A percentile compares a stretch with the other conserved stretches of the same genome.
Evolutionary conservation across 169 alveolate genomes (phyloP).

Genomic region (Plasmodium gaboni): DNA sequence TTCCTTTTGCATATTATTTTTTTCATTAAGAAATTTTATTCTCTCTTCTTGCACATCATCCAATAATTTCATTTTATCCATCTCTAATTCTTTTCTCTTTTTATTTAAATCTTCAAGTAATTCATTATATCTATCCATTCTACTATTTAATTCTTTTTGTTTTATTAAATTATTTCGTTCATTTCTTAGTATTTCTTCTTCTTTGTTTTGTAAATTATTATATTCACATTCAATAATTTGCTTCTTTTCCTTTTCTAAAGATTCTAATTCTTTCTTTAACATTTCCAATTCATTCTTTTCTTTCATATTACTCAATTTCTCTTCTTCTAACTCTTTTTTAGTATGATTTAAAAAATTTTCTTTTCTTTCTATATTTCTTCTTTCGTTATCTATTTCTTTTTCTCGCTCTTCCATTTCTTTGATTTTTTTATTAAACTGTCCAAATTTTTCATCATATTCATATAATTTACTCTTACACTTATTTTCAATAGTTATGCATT

Average conservation of each 20-base stretch:
- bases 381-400: constrained; percentile 57
- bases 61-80: constrained; percentile 46
- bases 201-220: constrained; percentile 60
- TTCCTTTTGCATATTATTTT: constrained; percentile 42
- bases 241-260: constrained; percentile 65
- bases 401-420: constrained; percentile 75
- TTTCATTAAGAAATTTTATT: constrained; percentile 38
- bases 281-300: constrained; percentile 69
- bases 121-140: constrained; percentile 72
- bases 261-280: constrained; percentile 67
- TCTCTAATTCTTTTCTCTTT: constrained; percentile 55
- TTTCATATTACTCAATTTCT: constrained; percentile 42
- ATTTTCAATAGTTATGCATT: constrained; percentile 69
- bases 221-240: constrained; percentile 67
- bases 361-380: constrained; percentile 59
- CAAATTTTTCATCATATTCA: constrained; percentile 74
- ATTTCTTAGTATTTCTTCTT: constrained; percentile 72
- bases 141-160: constrained; percentile 57
- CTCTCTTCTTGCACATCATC: constrained; percentile 49
- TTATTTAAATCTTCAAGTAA: constrained; percentile 60
- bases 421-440: constrained; percentile 56
- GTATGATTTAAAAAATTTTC: constrained; percentile 50
- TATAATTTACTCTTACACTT: constrained; percentile 66
- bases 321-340: constrained; percentile 67
- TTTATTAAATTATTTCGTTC: constrained; percentile 54